These are phyloP conservation scores for Quercus lobata DNA, from an alignment of 331 rosid species.

Conservation along the genomic window DNA sequence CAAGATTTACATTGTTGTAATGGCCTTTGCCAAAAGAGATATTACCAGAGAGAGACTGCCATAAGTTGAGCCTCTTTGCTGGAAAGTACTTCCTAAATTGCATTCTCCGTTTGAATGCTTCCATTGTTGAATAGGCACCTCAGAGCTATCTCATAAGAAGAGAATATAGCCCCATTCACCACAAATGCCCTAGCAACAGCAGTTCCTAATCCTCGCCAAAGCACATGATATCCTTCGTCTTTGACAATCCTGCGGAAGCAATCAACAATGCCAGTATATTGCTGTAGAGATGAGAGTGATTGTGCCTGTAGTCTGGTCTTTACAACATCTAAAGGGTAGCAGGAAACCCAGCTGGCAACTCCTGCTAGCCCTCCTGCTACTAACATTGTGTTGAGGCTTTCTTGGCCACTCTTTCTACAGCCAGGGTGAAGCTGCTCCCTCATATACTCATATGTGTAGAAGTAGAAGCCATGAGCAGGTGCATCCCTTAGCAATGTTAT, in stretches of 20 bases:
- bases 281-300: slow-evolving; percentile 35
- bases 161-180: slow-evolving; percentile 69
- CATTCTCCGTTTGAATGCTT: slow-evolving; percentile 30
- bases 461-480: slow-evolving; percentile 70
- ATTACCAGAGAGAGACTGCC: neutral
- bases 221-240: slow-evolving; percentile 48
- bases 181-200: slow-evolving; percentile 73
- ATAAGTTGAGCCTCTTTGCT: neutral
- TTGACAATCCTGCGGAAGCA: slow-evolving; percentile 54
- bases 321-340: slow-evolving; percentile 78
- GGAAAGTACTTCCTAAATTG: slow-evolving; percentile 13
- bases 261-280: slow-evolving; percentile 61
- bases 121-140: slow-evolving; percentile 48
- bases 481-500: slow-evolving; percentile 69
- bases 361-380: slow-evolving; percentile 81
- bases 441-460: slow-evolving; percentile 73
- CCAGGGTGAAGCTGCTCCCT: slow-evolving; percentile 80
- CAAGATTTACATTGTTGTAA: neutral
- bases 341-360: slow-evolving; percentile 70
- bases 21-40: neutral
- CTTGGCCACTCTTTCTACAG: slow-evolving; percentile 59
- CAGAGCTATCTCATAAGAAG: slow-evolving; percentile 69
- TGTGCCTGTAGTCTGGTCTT: slow-evolving; percentile 81
- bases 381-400: slow-evolving; percentile 59
- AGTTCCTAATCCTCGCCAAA: slow-evolving; percentile 76